A percentile compares a stretch with the other conserved stretches of the same genome.
phyloP scores from a whole-genome alignment of 2,329 filamentous ascomycete species.

The Neonectria hederae region DNA sequence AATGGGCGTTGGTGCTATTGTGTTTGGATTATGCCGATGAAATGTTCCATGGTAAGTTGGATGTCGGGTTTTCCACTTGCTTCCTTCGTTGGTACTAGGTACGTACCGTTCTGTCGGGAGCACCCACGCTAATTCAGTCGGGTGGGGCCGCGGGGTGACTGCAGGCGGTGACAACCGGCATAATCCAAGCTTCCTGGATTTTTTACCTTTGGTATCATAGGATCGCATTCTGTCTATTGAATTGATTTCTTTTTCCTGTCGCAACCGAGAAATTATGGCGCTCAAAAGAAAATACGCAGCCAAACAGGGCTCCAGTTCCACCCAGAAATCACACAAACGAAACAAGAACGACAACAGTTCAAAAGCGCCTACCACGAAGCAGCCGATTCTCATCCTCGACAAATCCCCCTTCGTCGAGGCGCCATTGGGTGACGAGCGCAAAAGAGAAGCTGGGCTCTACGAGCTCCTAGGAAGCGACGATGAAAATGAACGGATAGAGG shows the following conservation, averaged over 20 bases:
- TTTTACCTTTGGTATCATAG: slow-evolving; percentile 31
- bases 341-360: slow-evolving; percentile 44
- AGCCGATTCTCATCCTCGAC: slow-evolving; percentile 44
- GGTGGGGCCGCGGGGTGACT: slow-evolving; percentile 34
- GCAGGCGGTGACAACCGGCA: slow-evolving; percentile 37
- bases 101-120: neutral
- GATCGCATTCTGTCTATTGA: slow-evolving; percentile 14
- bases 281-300: slow-evolving; percentile 49
- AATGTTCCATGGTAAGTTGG: slow-evolving; percentile 6
- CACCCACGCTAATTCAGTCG: slow-evolving; percentile 27
- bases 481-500: slow-evolving; percentile 62
- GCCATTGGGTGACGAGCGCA: slow-evolving; percentile 62
- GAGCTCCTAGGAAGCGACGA: slow-evolving; percentile 70
- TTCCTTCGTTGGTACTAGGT: too few species aligned
- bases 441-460: slow-evolving; percentile 68
- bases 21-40: neutral
- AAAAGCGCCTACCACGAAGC: slow-evolving; percentile 29
- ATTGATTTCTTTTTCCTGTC: slow-evolving; percentile 16
- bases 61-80: neutral
- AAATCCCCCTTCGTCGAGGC: slow-evolving; percentile 61
- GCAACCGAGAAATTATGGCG: slow-evolving; percentile 40
- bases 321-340: slow-evolving; percentile 44
- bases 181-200: slow-evolving; percentile 26
- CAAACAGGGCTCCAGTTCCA: slow-evolving; percentile 44
- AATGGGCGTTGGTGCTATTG: neutral